Evolutionary conservation across 139 green algal genomes (phyloP).

Genomic region (Pseudopediastrum boryanum): DNA sequence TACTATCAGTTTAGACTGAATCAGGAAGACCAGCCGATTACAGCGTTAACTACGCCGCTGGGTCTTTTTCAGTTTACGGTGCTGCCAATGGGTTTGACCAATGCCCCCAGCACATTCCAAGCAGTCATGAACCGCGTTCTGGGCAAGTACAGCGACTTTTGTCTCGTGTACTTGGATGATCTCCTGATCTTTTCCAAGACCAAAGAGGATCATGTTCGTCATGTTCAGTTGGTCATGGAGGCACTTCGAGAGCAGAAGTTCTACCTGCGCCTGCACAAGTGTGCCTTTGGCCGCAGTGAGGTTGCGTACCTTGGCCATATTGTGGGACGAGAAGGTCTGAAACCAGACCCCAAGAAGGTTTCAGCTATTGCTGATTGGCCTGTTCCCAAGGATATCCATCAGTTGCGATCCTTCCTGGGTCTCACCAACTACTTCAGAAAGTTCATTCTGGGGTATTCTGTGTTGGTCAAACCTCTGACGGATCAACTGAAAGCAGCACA

Average conservation of each 20-base stretch:
- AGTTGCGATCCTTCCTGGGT: conserved; percentile 29
- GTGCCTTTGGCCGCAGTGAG: conserved; percentile 24
- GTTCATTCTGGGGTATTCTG: conserved; percentile 40
- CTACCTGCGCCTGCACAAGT: conserved; percentile 31
- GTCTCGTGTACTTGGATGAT: conserved; percentile 48
- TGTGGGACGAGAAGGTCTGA: not conserved
- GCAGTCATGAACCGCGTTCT: conserved; percentile 37
- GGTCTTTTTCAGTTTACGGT: conserved; percentile 37
- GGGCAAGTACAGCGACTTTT: conserved; percentile 18
- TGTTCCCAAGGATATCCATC: not conserved
- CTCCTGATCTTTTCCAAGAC: conserved; percentile 40
- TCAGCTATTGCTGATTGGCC: conserved; percentile 31
- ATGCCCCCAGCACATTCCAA: conserved; percentile 41
- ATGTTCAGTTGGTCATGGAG: conserved; percentile 30
- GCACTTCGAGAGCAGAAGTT: conserved; percentile 28
- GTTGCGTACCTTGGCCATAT: conserved; percentile 37
- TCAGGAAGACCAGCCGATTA: conserved; percentile 15
- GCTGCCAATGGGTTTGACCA: conserved; percentile 34
- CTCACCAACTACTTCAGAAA: conserved; percentile 43
- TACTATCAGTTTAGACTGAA: conserved; percentile 25
- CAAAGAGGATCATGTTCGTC: conserved; percentile 12
- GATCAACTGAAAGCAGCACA: no score
- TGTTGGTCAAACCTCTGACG: conserved; percentile 7
- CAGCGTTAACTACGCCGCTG: conserved; percentile 40
- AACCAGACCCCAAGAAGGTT: conserved; percentile 23